These are phyloP conservation scores for Centaurea solstitialis DNA, from an alignment of 129 eudicot species.

Conservation along the genomic window DNA sequence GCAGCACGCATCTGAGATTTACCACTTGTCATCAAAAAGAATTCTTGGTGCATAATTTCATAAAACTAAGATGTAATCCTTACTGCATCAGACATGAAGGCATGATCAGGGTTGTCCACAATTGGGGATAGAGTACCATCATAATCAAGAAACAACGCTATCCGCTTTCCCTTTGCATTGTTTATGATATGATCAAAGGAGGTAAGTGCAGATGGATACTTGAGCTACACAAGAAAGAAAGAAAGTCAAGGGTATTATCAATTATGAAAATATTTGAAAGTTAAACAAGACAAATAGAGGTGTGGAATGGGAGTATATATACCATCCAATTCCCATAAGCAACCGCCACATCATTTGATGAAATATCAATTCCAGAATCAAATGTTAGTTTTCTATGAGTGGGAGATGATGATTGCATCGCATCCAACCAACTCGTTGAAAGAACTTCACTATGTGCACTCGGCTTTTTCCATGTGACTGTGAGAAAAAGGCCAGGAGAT, in stretches of 20 bases:
- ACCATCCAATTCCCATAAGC: constrained; percentile 91
- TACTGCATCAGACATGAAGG: constrained; percentile 85
- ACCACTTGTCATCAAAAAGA: constrained; percentile 12
- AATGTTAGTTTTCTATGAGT: constrained; percentile 35
- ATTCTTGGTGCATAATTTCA: neutral
- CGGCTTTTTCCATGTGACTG: neutral
- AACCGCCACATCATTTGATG: constrained; percentile 51
- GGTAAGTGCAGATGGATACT: constrained; percentile 89
- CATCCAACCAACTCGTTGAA: constrained; percentile 68
- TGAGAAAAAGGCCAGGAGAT: constrained; percentile 5
- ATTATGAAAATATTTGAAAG: neutral
- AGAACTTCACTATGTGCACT: constrained; percentile 43
- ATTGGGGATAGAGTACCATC: constrained; percentile 96
- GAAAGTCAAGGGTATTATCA: neutral
- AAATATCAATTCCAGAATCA: constrained; percentile 41
- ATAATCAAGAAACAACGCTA: constrained; percentile 90
- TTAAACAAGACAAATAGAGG: neutral
- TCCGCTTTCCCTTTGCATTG: constrained; percentile 70
- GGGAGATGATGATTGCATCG: constrained; percentile 96
- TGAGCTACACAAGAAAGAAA: constrained; percentile 52
- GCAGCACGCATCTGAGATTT: constrained; percentile 82
- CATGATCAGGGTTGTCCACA: constrained; percentile 92
- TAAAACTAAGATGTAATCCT: constrained; percentile 20
- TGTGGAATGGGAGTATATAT: constrained; percentile 35
- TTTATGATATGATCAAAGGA: constrained; percentile 73